These are phyloP conservation scores for Fusarium fujikuroi DNA, from an alignment of 2,329 filamentous ascomycete species.

Conservation along the genomic window DNA sequence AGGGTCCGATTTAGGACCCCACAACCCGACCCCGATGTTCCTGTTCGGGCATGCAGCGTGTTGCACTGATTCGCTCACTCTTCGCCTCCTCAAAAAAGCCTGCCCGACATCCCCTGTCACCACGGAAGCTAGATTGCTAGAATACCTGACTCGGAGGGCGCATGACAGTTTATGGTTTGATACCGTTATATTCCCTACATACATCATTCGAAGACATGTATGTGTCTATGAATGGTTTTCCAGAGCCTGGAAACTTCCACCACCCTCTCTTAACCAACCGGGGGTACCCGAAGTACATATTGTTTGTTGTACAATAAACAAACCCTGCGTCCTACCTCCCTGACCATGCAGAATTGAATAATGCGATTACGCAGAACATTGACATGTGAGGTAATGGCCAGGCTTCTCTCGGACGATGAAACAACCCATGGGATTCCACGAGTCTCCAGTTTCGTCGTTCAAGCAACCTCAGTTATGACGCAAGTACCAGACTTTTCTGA, in stretches of 20 bases:
- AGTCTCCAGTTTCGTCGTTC: background rate
- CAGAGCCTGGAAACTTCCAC: background rate
- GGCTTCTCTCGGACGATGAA: background rate
- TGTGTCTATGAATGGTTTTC: background rate
- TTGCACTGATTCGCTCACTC: constrained; percentile 32
- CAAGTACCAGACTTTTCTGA: background rate
- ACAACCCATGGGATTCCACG: background rate
- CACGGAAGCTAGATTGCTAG: background rate
- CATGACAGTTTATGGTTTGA: background rate
- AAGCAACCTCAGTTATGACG: background rate
- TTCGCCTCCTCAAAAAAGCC: constrained; percentile 18
- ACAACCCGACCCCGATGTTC: constrained; percentile 7
- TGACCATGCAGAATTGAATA: background rate
- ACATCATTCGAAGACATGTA: background rate
- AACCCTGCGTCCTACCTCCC: background rate
- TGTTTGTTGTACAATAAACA: background rate
- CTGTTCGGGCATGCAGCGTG: constrained; percentile 6
- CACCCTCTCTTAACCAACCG: background rate
- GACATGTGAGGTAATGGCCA: background rate
- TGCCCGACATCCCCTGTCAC: background rate
- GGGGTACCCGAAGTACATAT: background rate
- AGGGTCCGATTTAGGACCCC: constrained; percentile 42
- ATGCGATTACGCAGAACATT: background rate
- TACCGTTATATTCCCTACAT: background rate
- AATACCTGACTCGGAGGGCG: constrained; percentile 6